Percentiles rank a stretch among this genome's conserved stretches.
Evolutionary conservation across 1,139 yeast genomes (phyloP).

Genomic region (Debaryomyces sp.): DNA sequence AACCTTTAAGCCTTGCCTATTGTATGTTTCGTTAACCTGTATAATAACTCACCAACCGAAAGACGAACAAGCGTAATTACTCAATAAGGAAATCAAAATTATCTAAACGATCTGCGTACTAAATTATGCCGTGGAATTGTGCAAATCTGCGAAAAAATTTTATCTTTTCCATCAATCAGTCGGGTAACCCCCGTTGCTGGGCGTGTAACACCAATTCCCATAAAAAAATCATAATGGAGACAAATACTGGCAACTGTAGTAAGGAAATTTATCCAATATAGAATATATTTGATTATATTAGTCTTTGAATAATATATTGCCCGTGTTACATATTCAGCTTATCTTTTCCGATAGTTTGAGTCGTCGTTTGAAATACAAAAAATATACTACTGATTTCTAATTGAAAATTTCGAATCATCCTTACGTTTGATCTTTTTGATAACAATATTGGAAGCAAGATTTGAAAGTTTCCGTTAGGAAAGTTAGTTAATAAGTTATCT

Average conservation of each 20-base stretch:
- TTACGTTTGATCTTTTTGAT: constrained; percentile 9
- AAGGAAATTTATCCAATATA: background rate
- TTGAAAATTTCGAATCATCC: background rate
- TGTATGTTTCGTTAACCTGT: background rate
- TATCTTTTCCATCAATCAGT: constrained; percentile 39
- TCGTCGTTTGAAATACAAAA: background rate
- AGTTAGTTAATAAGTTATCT: background rate
- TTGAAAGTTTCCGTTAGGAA: background rate
- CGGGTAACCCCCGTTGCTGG: constrained; percentile 11
- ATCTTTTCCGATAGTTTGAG: background rate
- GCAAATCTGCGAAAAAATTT: constrained; percentile 20
- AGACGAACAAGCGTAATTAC: background rate
- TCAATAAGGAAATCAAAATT: constrained; percentile 4
- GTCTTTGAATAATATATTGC: background rate
- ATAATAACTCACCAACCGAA: background rate
- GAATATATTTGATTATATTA: background rate
- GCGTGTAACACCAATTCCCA: constrained; percentile 8
- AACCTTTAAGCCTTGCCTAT: background rate
- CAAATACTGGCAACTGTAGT: background rate
- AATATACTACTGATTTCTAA: background rate
- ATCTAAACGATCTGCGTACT: constrained; percentile 15
- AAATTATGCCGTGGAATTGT: constrained; percentile 10
- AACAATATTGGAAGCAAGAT: background rate
- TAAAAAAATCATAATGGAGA: constrained; percentile 3
- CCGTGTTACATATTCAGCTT: background rate